Conservation (phyloP, 805 yeast species). For the Kazachstania africana region DNA sequence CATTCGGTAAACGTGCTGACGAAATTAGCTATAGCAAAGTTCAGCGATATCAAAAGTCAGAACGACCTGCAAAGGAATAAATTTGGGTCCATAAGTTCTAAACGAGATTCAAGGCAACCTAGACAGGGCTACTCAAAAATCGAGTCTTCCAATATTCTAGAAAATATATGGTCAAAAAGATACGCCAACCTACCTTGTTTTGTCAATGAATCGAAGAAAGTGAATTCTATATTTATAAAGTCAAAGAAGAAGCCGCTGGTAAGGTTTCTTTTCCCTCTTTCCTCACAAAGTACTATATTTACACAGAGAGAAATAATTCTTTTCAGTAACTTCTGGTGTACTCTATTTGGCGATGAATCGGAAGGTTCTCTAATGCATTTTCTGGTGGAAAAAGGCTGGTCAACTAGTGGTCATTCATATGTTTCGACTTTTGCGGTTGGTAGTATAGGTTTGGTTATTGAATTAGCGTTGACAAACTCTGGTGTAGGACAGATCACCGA, state of each 20-base stretch:
- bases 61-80: conserved; percentile 1
- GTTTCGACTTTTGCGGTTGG: conserved; percentile 28
- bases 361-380: conserved; percentile 35
- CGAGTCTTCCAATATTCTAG: conserved; percentile 21
- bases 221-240: conserved; percentile 30
- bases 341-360: conserved; percentile 54
- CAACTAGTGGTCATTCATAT: conserved; percentile 32
- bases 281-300: conserved; percentile 4
- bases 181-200: conserved; percentile 18
- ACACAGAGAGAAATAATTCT: conserved; percentile 17
- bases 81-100: conserved; percentile 6
- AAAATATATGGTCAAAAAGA: conserved; percentile 10
- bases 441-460: conserved; percentile 36
- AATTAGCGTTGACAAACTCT: conserved; percentile 34
- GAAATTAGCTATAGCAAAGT: conserved; percentile 36
- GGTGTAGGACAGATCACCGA: conserved; percentile 31
- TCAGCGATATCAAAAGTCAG: conserved; percentile 25
- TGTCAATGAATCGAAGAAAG: conserved; percentile 4
- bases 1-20: conserved; percentile 49
- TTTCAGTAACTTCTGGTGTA: conserved; percentile 38
- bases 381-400: conserved; percentile 27
- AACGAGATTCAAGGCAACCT: conserved; percentile 2
- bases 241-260: conserved; percentile 26
- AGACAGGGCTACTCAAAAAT: conserved; percentile 2
- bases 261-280: conserved; percentile 38